Conservation (phyloP, 148 eudicot species). For the Salicornia ramosissima region DNA sequence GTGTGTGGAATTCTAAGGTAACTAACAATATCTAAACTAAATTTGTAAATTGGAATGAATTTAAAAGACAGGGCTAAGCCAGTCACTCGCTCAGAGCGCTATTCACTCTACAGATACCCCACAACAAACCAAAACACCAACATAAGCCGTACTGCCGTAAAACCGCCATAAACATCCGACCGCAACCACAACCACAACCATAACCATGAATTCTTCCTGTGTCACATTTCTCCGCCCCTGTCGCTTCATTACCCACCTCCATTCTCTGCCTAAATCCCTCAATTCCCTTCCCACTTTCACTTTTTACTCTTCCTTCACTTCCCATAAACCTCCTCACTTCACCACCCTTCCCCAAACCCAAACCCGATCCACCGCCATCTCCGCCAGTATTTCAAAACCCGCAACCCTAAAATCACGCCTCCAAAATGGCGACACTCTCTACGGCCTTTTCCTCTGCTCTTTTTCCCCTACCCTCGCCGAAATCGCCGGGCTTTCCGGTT, state of each 20-base stretch:
- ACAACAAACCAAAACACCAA: too few relatives aligned
- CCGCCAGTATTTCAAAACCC: constrained; percentile 7
- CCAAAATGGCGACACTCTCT: constrained; percentile 59
- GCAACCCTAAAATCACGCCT: constrained; percentile 50
- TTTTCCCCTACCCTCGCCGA: constrained; percentile 78
- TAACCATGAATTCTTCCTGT: neutral
- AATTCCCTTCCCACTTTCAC: constrained; percentile 4
- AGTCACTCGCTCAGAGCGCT: too few relatives aligned
- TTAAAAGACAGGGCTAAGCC: too few relatives aligned
- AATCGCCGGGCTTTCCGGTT: constrained; percentile 75
- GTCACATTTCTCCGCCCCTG: constrained; percentile 2
- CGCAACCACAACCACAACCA: neutral
- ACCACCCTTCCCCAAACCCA: neutral
- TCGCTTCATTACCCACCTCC: neutral
- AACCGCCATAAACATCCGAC: too few relatives aligned
- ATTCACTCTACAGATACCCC: too few relatives aligned
- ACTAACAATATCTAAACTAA: too few relatives aligned
- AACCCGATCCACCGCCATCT: constrained; percentile 11
- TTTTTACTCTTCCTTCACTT: too few relatives aligned
- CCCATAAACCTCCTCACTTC: neutral
- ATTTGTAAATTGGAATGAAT: too few relatives aligned
- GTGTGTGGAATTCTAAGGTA: too few relatives aligned
- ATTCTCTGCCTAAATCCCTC: neutral
- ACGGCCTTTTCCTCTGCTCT: constrained; percentile 73
- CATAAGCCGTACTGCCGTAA: too few relatives aligned